A percentile compares a stretch with the other conserved stretches of the same genome.
Conservation (phyloP, 2,329 filamentous ascomycete genomes). For the Hypoxylon rubiginosum region DNA sequence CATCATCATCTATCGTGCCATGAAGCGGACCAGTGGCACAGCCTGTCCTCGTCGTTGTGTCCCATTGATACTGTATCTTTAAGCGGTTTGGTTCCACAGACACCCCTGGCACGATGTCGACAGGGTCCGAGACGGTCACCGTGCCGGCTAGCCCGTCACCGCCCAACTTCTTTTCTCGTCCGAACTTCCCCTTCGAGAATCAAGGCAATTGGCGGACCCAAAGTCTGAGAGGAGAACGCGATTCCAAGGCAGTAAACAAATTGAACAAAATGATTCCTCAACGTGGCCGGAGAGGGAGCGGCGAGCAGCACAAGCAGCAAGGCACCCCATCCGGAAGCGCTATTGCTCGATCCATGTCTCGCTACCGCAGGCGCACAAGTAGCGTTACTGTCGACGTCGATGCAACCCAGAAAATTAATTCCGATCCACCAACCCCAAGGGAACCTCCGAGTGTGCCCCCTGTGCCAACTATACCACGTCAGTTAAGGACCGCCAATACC, state of each 20-base stretch:
- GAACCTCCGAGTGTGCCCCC: slow-evolving; percentile 45
- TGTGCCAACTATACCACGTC: slow-evolving; percentile 50
- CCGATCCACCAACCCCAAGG: slow-evolving; percentile 44
- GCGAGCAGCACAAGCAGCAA: slow-evolving; percentile 35
- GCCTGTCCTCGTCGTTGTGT: slow-evolving; percentile 16
- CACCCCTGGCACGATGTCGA: slow-evolving; percentile 36
- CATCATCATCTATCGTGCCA: slow-evolving; percentile 28
- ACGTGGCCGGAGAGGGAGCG: slow-evolving; percentile 37
- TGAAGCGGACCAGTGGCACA: slow-evolving; percentile 21
- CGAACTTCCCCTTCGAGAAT: slow-evolving; percentile 16
- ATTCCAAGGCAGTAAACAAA: slow-evolving; percentile 40
- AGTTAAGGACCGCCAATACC: slow-evolving; percentile 40
- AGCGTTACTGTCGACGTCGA: slow-evolving; percentile 47
- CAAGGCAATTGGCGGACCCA: slow-evolving; percentile 49
- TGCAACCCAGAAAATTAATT: slow-evolving; percentile 48
- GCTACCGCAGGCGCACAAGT: slow-evolving; percentile 51
- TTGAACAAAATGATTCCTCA: slow-evolving; percentile 31
- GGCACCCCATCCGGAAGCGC: slow-evolving; percentile 44
- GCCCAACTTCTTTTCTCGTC: slow-evolving; percentile 48
- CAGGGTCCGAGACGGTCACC: slow-evolving; percentile 41
- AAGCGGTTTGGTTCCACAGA: slow-evolving; percentile 40
- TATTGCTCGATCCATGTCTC: slow-evolving; percentile 54
- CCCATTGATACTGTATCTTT: slow-evolving; percentile 27
- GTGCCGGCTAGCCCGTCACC: slow-evolving; percentile 39
- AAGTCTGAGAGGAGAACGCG: slow-evolving; percentile 51